Evolutionary conservation across 2,329 filamentous ascomycete species (phyloP), one percentile per base, ranked within the genome.

Genomic region (Aspergillus uvarum): DNA sequence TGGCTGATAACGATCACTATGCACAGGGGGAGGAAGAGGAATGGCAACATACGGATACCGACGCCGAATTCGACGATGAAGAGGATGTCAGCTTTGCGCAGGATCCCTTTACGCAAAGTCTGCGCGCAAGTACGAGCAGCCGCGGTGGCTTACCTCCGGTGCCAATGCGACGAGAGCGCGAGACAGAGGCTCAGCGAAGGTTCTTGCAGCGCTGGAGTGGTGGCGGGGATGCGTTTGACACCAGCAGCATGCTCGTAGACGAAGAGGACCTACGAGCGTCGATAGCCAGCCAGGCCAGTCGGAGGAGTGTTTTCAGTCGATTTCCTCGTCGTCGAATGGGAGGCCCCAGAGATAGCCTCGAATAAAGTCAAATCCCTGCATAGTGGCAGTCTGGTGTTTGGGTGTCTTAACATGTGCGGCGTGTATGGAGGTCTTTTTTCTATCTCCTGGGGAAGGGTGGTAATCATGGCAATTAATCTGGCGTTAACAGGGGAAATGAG

Each of bases 31-130:
- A 77, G 68, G 85, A 81, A 24, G 81, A 77, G 26, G 84, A 85
- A 66, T 92, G 91, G 77, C 89, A 92, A 78, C 89, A 92, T 71
- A 92, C 89, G 8, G 89, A 92, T 75, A 89, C 88, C 2, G 89
- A 91, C 65, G 88, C 82, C 8, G 87, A 87, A 54, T 83, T 81
- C 62, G 78, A 78, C 52, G 77, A 79, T 10, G 75, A 79, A 8
- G 74, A 76, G 16, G 74, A 76, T 32, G 69, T 71, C 21, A 67
- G 65, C 52, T 63, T 71, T 38, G 52, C 65, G 4, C 68, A 66
- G 19, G 65, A 68, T 44, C 69, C 66, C 5, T 71, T 72, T 32
- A 58, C 65, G 4, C 66, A 69, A 56, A 68, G 69, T 29, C 67
- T 74, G 50, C 70, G 70, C 35, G 74, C 70, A 21, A 76, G 73